Conservation (phyloP, 805 yeast species). For the Candida piceae region DNA sequence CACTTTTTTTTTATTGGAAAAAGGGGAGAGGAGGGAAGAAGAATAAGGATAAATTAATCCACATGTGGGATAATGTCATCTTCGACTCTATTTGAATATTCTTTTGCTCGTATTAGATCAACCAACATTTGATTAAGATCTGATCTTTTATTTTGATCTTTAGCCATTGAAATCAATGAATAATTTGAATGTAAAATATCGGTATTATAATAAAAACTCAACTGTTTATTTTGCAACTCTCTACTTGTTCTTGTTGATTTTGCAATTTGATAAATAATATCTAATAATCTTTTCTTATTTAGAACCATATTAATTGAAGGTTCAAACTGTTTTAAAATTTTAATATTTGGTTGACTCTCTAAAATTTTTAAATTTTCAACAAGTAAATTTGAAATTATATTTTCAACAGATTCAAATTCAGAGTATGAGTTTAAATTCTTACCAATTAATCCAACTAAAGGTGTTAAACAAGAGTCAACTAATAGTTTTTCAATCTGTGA, state of each 20-base stretch:
- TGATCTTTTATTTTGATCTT: constrained; percentile 1
- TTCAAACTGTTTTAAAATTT: constrained; percentile 8
- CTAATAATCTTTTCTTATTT: constrained; percentile 12
- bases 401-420: constrained; percentile 3
- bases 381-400: constrained; percentile 6
- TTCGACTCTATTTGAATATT: background rate
- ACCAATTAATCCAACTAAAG: constrained; percentile 12
- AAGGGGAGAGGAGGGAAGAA: no score
- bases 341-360: constrained; percentile 3
- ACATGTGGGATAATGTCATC: constrained; percentile 1
- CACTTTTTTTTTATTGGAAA: no score
- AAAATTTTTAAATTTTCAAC: constrained; percentile 14
- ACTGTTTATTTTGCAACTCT: background rate
- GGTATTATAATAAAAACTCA: background rate
- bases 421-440: constrained; percentile 1
- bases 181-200: constrained; percentile 7
- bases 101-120: constrained; percentile 8
- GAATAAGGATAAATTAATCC: constrained; percentile 2
- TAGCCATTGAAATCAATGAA: constrained; percentile 7
- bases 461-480: constrained; percentile 18
- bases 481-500: constrained; percentile 20
- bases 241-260: background rate
- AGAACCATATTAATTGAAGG: constrained; percentile 13
- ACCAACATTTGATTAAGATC: constrained; percentile 5
- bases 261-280: constrained; percentile 6